Base-by-base conservation (phyloP, 2,329 filamentous ascomycete genomes). In the Myriosclerotinia scirpicola region DNA sequence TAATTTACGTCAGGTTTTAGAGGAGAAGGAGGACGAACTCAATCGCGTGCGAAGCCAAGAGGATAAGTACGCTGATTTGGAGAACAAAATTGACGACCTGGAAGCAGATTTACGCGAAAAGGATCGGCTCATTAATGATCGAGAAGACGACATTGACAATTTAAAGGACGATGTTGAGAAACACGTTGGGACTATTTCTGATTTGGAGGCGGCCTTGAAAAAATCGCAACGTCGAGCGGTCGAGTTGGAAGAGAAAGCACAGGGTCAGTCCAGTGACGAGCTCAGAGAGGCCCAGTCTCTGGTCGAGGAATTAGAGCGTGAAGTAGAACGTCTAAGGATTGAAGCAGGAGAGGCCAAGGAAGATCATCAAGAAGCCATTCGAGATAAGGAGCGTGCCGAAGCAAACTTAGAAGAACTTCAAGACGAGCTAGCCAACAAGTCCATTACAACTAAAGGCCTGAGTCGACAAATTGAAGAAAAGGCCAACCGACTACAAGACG, bases 391-490 rank as follows among this genome's bases (percentile, higher is more conserved):
- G 30, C 81, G 83, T 40, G 86, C 86, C 2, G 84, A 87, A 71
- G 79, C 78, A 8, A 83, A 89, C 67, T 79, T 89, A 20, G 83
- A 87, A 71, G 86, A 89, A 73, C 81, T 93, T 34, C 89, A 91
- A 69, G 89, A 91, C 64, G 90, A 93, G 73, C 86, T 93, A 83
- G 84, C 89, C 30, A 89, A 93, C 78, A 93, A 92, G 72, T 93
- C 90, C 0, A 84, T 92, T 48, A 86, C 87, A 64, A 90, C 89
- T 15, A 92, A 90, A 75, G 90, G 89, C 2, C 81, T 92, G 11
- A 90, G 87, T 63, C 85, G 90, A 42, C 90, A 93, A 77, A 83
- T 92, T 22, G 90, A 93, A 73, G 89, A 91, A 71, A 91, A 87
- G 76, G 80, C 87, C 11, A 79, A 81, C 62, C 86, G 86, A 42